Evolutionary conservation across 2,329 filamentous ascomycete species (phyloP).

Genomic region (Fusarium virguliforme): DNA sequence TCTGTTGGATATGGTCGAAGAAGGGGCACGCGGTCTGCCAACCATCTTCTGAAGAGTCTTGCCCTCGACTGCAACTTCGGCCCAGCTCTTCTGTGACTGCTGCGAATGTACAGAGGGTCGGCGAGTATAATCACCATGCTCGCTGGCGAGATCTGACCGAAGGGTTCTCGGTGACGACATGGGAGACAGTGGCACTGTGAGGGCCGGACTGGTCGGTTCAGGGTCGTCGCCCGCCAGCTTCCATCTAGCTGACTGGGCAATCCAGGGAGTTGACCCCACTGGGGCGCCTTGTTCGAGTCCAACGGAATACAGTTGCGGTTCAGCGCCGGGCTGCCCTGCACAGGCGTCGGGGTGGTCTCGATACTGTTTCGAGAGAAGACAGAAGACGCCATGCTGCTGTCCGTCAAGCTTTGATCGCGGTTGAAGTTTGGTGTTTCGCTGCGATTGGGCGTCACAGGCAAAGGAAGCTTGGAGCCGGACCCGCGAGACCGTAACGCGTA

Average conservation of each 20-base stretch:
- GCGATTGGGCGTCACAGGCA: slow-evolving; percentile 58
- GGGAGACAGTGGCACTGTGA: slow-evolving; percentile 51
- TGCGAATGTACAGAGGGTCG: slow-evolving; percentile 53
- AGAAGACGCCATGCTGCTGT: slow-evolving; percentile 63
- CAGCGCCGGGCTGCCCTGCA: slow-evolving; percentile 52
- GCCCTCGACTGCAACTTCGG: slow-evolving; percentile 57
- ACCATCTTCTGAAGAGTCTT: slow-evolving; percentile 31
- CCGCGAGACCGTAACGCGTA: slow-evolving; percentile 55
- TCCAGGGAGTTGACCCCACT: slow-evolving; percentile 50
- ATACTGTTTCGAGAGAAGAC: slow-evolving; percentile 59
- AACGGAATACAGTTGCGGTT: slow-evolving; percentile 31
- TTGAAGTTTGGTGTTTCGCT: slow-evolving; percentile 56
- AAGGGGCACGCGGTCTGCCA: slow-evolving; percentile 39
- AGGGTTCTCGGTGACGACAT: slow-evolving; percentile 54
- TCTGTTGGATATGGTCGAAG: slow-evolving; percentile 41
- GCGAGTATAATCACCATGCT: slow-evolving; percentile 38
- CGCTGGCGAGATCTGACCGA: slow-evolving; percentile 41
- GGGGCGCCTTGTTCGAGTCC: slow-evolving; percentile 34
- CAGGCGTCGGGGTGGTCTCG: slow-evolving; percentile 55
- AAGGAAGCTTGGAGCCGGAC: slow-evolving; percentile 59
- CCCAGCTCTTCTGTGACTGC: slow-evolving; percentile 59
- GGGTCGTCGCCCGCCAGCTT: slow-evolving; percentile 23
- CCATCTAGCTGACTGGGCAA: slow-evolving; percentile 15
- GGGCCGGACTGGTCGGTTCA: slow-evolving; percentile 46
- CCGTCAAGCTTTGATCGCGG: slow-evolving; percentile 59